Evolutionary conservation across 345 rosid genomes (phyloP).

Genomic region (Rhodamnia argentea): DNA sequence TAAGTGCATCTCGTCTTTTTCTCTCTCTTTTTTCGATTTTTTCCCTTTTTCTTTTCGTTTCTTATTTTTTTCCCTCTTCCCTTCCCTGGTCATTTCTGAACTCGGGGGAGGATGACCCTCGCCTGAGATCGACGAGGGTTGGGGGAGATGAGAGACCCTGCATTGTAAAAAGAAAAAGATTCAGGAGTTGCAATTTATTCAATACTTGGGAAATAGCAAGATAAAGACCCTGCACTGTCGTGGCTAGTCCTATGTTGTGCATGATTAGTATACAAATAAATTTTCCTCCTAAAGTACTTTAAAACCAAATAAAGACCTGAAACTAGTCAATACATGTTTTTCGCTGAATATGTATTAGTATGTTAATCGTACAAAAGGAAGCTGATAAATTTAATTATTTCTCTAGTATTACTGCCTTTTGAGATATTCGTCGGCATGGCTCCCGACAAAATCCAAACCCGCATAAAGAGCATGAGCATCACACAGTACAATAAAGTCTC

Average conservation of each 20-base stretch:
- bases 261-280: not conserved
- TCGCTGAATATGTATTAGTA: not conserved
- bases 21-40: too few relatives aligned
- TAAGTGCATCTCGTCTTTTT: too few relatives aligned
- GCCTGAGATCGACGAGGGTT: too few relatives aligned
- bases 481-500: not conserved
- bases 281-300: not conserved
- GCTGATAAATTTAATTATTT: not conserved
- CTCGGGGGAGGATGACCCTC: too few relatives aligned
- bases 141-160: too few relatives aligned
- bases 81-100: too few relatives aligned
- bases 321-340: not conserved
- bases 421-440: not conserved
- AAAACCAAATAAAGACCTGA: not conserved
- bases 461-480: too few relatives aligned
- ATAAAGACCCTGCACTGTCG: not conserved
- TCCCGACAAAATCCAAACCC: fast-evolving
- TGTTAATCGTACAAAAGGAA: not conserved
- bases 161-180: too few relatives aligned
- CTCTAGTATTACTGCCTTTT: not conserved
- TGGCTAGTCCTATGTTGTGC: not conserved
- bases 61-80: too few relatives aligned
- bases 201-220: not conserved
- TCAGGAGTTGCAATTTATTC: too few relatives aligned
- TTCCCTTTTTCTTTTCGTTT: too few relatives aligned